These are phyloP conservation scores for Kokia cookei DNA, from an alignment of 441 rosid species.

Conservation along the genomic window DNA sequence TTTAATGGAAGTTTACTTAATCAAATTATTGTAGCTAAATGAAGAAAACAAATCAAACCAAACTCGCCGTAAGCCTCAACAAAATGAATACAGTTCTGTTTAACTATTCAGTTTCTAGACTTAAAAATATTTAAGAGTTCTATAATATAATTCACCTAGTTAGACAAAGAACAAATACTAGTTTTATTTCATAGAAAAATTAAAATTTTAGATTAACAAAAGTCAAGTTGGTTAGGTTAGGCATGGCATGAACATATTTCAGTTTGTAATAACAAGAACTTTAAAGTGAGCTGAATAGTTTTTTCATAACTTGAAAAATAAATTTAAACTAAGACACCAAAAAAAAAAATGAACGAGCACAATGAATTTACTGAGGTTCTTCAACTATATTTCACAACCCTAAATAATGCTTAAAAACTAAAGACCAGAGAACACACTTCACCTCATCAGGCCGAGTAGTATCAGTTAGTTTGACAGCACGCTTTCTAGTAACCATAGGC, in stretches of 20 bases:
- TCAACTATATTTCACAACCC: background rate
- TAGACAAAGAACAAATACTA: background rate
- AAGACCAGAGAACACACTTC: background rate
- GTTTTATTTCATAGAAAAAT: too few species aligned
- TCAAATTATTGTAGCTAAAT: background rate
- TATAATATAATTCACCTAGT: background rate
- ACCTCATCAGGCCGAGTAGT: slow-evolving; percentile 60
- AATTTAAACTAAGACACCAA: background rate
- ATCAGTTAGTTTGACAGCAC: slow-evolving; percentile 34
- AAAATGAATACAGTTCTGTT: background rate
- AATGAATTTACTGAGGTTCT: background rate
- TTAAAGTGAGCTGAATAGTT: background rate
- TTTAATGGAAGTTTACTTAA: background rate
- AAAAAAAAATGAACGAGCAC: background rate
- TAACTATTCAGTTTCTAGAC: background rate
- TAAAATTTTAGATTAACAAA: too few species aligned
- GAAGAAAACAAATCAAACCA: background rate
- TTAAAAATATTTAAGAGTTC: background rate
- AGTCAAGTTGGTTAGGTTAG: too few species aligned
- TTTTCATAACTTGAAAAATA: background rate
- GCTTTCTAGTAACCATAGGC: slow-evolving; percentile 23
- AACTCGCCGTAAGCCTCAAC: background rate
- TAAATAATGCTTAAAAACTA: background rate
- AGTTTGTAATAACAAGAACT: too few species aligned
- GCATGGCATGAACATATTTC: too few species aligned